A percentile compares a stretch with the other conserved stretches of the same genome.
Evolutionary conservation across 2,329 filamentous ascomycete species (phyloP).

Genomic region (Colletotrichum musae): DNA sequence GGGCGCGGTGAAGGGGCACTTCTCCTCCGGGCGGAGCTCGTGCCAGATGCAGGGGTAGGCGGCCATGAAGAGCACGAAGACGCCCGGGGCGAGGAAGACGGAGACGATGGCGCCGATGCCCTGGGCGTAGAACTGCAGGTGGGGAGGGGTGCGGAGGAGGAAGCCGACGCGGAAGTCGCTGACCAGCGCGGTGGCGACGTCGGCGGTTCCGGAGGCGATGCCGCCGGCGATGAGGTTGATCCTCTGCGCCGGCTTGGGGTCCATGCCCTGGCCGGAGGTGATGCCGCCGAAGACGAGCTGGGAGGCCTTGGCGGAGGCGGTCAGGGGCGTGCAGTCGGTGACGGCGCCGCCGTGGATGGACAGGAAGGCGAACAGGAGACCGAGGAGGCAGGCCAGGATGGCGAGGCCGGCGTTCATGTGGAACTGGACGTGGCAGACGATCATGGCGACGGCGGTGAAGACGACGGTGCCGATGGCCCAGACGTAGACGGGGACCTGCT

Average conservation of each 20-base stretch:
- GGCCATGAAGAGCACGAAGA: constrained; percentile 77
- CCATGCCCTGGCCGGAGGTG: constrained; percentile 68
- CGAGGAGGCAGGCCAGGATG: constrained; percentile 68
- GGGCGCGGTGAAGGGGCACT: constrained; percentile 73
- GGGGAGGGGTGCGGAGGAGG: constrained; percentile 74
- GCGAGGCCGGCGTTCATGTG: constrained; percentile 70
- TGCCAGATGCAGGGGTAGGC: constrained; percentile 79
- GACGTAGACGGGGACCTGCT: constrained; percentile 68
- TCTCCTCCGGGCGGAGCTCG: constrained; percentile 51
- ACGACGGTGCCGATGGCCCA: constrained; percentile 62
- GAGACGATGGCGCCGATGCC: constrained; percentile 73
- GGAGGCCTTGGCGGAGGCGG: constrained; percentile 77
- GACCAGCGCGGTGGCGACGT: constrained; percentile 67
- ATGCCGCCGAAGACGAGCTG: constrained; percentile 78
- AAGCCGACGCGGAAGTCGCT: constrained; percentile 79
- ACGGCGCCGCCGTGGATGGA: constrained; percentile 66
- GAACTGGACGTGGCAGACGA: constrained; percentile 66
- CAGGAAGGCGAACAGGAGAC: constrained; percentile 72
- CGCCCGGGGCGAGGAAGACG: constrained; percentile 76
- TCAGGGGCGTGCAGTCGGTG: constrained; percentile 73
- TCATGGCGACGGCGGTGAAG: constrained; percentile 64
- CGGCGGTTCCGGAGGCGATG: constrained; percentile 69
- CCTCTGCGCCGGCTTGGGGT: constrained; percentile 65
- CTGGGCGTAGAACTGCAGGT: constrained; percentile 78
- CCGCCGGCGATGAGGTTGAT: constrained; percentile 77